Evolutionary conservation across 225 moss, liverwort and hornwort species (phyloP).

Genomic region (Bryum argenteum): DNA sequence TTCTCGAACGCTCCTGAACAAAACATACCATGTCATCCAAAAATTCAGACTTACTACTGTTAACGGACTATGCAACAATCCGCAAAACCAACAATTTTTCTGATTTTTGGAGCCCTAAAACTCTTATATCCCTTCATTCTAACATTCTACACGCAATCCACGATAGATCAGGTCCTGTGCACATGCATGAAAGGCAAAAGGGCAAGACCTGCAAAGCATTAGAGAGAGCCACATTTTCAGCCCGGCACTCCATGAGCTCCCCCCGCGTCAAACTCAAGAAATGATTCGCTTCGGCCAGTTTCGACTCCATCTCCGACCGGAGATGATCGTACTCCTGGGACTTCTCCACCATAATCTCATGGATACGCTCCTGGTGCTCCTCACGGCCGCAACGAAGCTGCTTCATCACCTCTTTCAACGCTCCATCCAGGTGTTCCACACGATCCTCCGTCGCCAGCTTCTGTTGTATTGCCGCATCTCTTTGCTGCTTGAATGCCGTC

Average conservation of each 20-base stretch:
- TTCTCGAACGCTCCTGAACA: slow-evolving; percentile 50
- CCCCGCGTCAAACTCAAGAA: slow-evolving; percentile 44
- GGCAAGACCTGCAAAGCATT: slow-evolving; percentile 63
- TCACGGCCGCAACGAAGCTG: slow-evolving; percentile 75
- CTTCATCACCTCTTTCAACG: slow-evolving; percentile 81
- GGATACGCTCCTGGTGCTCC: slow-evolving; percentile 72
- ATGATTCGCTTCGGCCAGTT: slow-evolving; percentile 56
- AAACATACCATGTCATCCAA: slow-evolving; percentile 22
- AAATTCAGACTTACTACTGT: too few species aligned
- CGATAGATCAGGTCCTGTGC: too few species aligned
- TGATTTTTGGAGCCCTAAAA: too few species aligned
- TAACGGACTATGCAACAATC: too few species aligned
- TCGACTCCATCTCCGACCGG: slow-evolving; percentile 71
- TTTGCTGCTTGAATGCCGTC: slow-evolving; percentile 57
- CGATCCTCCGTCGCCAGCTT: slow-evolving; percentile 75
- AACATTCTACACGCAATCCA: too few species aligned
- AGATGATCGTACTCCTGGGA: slow-evolving; percentile 69
- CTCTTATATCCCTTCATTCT: too few species aligned
- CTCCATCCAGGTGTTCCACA: slow-evolving; percentile 78
- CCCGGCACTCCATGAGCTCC: slow-evolving; percentile 55
- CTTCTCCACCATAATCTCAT: slow-evolving; percentile 60
- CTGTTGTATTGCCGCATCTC: slow-evolving; percentile 57
- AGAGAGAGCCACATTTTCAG: slow-evolving; percentile 51
- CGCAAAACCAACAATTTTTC: too few species aligned
- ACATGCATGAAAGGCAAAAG: too few species aligned